Conservation (phyloP, 1,284 basidiomycete species). For the Mycena citricolor region DNA sequence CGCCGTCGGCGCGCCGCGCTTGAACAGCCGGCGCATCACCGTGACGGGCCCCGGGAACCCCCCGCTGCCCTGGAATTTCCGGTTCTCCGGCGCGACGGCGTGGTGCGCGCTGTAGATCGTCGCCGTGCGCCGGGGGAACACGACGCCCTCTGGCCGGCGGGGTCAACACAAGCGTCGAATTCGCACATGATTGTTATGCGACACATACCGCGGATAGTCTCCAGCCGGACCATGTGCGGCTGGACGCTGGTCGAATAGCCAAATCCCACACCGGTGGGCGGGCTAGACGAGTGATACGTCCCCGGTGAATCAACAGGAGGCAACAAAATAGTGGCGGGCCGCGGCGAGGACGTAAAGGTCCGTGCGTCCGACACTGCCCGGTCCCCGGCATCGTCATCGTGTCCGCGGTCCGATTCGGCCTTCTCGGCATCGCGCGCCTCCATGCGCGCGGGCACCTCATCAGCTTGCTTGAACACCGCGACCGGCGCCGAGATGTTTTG, state of each 20-base stretch:
- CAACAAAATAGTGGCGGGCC: slow-evolving; percentile 31
- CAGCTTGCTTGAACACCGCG: slow-evolving; percentile 21
- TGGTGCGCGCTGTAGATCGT: slow-evolving; percentile 28
- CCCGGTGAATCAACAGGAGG: slow-evolving; percentile 5
- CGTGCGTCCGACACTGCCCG: slow-evolving; percentile 30
- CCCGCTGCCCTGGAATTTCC: slow-evolving; percentile 39
- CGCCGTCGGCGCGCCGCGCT: slow-evolving; percentile 35
- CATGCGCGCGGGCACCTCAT: slow-evolving; percentile 9
- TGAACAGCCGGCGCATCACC: slow-evolving; percentile 33
- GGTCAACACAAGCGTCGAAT: too few relatives aligned
- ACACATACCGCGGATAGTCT: slow-evolving; percentile 13
- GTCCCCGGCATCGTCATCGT: slow-evolving; percentile 16
- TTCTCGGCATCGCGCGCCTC: slow-evolving; percentile 1
- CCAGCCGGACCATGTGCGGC: slow-evolving; percentile 8
- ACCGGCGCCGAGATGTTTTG: slow-evolving; percentile 40
- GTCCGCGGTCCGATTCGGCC: neutral
- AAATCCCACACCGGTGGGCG: slow-evolving; percentile 13
- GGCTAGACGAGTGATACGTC: neutral
- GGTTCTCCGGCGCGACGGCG: slow-evolving; percentile 12
- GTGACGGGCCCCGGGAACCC: slow-evolving; percentile 48
- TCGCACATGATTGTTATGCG: too few relatives aligned
- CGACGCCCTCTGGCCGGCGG: slow-evolving; percentile 27
- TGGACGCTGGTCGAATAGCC: slow-evolving; percentile 13
- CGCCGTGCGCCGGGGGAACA: slow-evolving; percentile 25
- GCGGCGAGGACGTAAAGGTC: slow-evolving; percentile 41